Evolutionary conservation across 2,329 filamentous ascomycete species (phyloP), one percentile per base, ranked within the genome.

Genomic region (Teratosphaeriaceae sp.): DNA sequence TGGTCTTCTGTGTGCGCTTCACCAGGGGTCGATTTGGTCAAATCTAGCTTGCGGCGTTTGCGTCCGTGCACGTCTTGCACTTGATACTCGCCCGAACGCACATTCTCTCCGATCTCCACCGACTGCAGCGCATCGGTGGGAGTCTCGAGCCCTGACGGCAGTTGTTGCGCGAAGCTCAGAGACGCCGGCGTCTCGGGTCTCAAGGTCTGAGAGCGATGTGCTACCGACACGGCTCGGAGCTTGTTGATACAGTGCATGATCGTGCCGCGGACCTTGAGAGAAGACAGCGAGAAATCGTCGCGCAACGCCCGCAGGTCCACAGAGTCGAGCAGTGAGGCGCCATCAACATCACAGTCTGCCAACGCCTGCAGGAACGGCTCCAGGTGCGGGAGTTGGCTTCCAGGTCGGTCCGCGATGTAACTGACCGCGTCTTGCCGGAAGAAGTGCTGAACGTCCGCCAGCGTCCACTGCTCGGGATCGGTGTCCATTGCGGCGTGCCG

Each of bases 391-490:
- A 79, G 65, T 44, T 62, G 62, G 13, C 56, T 20, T 58, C 57
- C 49, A 30, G 63, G 37, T 64, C 63, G 42, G 31, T 54, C 47
- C 21, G 19, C 20, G 11, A 59, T 35, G 29, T 44, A 45, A 7
- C 22, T 9, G 11, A 43, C 36, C 3, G 55, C 56, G 27, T 57
- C 38, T 38, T 74, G 70, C 58, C 82, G 87, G 3, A 94, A 69
- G 55, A 82, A 80, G 13, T 70, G 60, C 8, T 84, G 74, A 9
- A 94, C 78, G 26, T 79, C 73, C 27, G 84, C 78, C 23, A 81
- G 71, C 26, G 75, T 74, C 88, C 88, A 94, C 42, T 74, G 57
- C 62, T 81, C 84, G n/a, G 88, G 87, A 64, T 94, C 86, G 3
- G 65, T 59, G 13, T 62, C 60, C 37, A 63, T 62, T 40, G 46